Conservation (phyloP, 768 basidiomycete species). For the Russula brevipes region DNA sequence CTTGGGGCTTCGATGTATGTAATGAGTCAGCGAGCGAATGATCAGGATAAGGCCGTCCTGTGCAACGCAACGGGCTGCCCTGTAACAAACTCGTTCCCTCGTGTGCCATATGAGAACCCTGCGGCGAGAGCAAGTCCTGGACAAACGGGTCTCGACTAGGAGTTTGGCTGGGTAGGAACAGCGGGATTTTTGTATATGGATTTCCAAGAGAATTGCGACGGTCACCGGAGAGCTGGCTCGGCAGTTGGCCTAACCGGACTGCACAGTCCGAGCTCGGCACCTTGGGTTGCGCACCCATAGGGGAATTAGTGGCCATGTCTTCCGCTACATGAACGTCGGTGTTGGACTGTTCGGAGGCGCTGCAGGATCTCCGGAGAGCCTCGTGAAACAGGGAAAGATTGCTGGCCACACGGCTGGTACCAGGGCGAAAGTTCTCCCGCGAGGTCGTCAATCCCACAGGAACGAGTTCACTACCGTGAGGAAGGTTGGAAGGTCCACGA, state of each 20-base stretch:
- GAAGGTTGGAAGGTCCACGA: neutral
- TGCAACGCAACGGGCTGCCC: neutral
- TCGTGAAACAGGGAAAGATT: neutral
- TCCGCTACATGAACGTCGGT: neutral
- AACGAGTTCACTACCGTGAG: neutral
- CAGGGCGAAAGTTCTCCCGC: neutral
- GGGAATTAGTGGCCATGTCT: neutral
- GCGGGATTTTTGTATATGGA: conserved; percentile 1
- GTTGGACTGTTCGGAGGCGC: neutral
- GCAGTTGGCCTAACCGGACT: neutral
- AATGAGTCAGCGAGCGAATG: neutral
- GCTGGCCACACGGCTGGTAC: neutral
- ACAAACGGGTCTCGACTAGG: conserved; percentile 2
- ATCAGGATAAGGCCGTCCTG: neutral
- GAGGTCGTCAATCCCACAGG: neutral
- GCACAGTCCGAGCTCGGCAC: neutral
- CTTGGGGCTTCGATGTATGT: neutral
- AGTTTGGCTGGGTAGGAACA: conserved; percentile 18
- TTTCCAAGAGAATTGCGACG: neutral
- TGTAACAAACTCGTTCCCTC: neutral
- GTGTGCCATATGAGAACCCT: no score
- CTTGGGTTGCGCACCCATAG: neutral
- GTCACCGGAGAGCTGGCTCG: neutral
- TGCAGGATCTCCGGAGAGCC: neutral
- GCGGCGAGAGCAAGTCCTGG: neutral